Percentiles rank a stretch among this genome's conserved stretches.
Conservation (phyloP, 2,329 filamentous ascomycete genomes). For the Fusarium tanahbumbuense region DNA sequence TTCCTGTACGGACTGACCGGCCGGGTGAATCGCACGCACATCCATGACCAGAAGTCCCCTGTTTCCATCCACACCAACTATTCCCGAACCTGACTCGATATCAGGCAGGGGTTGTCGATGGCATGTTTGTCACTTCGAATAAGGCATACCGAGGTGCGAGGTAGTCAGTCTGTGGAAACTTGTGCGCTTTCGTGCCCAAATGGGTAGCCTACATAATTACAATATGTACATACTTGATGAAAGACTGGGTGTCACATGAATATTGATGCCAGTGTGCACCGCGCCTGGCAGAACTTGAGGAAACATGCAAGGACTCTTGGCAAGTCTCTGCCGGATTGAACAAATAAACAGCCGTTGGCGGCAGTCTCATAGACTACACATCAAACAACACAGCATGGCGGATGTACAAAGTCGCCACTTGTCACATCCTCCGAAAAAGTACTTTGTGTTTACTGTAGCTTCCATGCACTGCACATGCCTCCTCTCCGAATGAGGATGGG, state of each 20-base stretch:
- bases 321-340: constrained; percentile 4
- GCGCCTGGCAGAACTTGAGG: constrained; percentile 2
- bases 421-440: neutral
- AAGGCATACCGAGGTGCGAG: constrained; percentile 30
- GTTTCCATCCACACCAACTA: constrained; percentile 18
- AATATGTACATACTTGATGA: neutral
- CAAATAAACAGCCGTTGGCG: constrained; percentile 29
- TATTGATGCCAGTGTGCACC: neutral
- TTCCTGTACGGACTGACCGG: neutral
- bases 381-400: constrained; percentile 22
- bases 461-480: neutral
- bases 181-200: neutral
- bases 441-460: neutral
- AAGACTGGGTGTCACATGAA: constrained; percentile 2
- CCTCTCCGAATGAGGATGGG: neutral
- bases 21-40: constrained; percentile 3
- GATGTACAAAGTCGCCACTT: constrained; percentile 16
- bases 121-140: constrained; percentile 28
- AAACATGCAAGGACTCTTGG: neutral
- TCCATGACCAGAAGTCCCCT: constrained; percentile 4
- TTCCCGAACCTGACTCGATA: constrained; percentile 41
- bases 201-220: neutral
- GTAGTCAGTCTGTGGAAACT: neutral
- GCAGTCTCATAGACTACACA: constrained; percentile 19
- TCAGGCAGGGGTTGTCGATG: constrained; percentile 23